A percentile compares a stretch with the other conserved stretches of the same genome.
phyloP scores from a whole-genome alignment of 768 basidiomycete species.

The Agaricus subrufescens region DNA sequence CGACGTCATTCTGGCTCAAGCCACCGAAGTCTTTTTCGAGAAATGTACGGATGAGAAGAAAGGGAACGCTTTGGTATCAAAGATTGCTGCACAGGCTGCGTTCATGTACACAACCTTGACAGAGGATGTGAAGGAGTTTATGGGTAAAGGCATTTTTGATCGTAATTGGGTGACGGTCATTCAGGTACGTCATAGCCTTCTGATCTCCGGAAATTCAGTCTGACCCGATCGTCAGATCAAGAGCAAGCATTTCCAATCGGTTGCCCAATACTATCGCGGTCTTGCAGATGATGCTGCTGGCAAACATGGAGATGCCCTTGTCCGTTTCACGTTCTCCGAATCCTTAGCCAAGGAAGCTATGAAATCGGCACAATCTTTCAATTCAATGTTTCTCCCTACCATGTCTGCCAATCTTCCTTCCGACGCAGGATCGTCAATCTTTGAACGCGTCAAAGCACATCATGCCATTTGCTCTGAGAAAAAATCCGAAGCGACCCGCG shows the following conservation, averaged over 20 bases:
- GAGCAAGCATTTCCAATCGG: conserved; percentile 81
- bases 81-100: conserved; percentile 81
- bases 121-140: conserved; percentile 95
- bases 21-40: conserved; percentile 94
- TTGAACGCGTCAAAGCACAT: conserved; percentile 82
- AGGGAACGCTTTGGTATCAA: conserved; percentile 66
- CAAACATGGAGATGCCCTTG: conserved; percentile 85
- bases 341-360: conserved; percentile 78
- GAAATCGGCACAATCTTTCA: conserved; percentile 63
- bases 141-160: conserved; percentile 94
- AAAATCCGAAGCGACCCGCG: conserved; percentile 70
- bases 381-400: conserved; percentile 63
- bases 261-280: conserved; percentile 84
- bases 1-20: conserved; percentile 85
- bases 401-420: conserved; percentile 80
- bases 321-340: conserved; percentile 75
- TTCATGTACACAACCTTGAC: conserved; percentile 74
- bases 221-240: conserved; percentile 58
- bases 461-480: conserved; percentile 72
- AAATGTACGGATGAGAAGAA: conserved; percentile 95
- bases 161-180: conserved; percentile 88
- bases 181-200: conserved; percentile 44
- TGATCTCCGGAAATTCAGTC: background rate
- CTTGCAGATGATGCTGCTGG: conserved; percentile 69
- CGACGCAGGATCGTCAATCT: conserved; percentile 76